Percentiles rank a stretch among this genome's conserved stretches.
These are phyloP conservation scores for Clonostachys byssicola DNA, from an alignment of 2,329 filamentous ascomycete species.

Conservation along the genomic window DNA sequence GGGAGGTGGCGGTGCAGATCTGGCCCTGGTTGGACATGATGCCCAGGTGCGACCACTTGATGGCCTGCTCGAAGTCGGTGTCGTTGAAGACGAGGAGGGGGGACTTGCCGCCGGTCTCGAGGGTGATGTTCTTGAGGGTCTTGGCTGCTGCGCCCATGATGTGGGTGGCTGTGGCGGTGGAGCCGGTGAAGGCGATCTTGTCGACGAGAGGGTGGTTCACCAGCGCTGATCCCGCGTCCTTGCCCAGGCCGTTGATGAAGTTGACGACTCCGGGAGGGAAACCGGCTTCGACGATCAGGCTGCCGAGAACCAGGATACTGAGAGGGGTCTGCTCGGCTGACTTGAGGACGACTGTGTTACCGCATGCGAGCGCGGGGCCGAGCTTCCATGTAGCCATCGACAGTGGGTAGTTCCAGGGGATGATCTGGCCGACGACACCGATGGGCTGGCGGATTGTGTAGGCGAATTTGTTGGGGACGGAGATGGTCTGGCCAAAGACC, in stretches of 20 bases:
- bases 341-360: conserved; percentile 57
- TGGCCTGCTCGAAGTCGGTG: conserved; percentile 55
- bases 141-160: conserved; percentile 64
- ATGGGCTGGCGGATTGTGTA: conserved; percentile 67
- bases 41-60: conserved; percentile 37
- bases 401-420: conserved; percentile 71
- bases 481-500: conserved; percentile 66
- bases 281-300: conserved; percentile 62
- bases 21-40: conserved; percentile 51
- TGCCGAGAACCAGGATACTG: conserved; percentile 54
- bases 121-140: conserved; percentile 53
- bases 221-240: conserved; percentile 60
- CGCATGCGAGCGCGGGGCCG: conserved; percentile 58
- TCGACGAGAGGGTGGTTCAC: conserved; percentile 60
- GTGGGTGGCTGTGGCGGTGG: conserved; percentile 59
- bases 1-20: conserved; percentile 50
- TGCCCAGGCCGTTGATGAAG: conserved; percentile 63
- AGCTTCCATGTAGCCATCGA: conserved; percentile 71
- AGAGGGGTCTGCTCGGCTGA: conserved; percentile 60
- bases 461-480: conserved; percentile 59
- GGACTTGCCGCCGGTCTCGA: conserved; percentile 57
- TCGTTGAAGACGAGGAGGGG: conserved; percentile 55
- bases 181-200: conserved; percentile 71
- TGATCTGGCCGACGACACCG: conserved; percentile 65
- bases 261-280: conserved; percentile 72